Conservation (phyloP, 768 basidiomycete species). For the Pisolithus orientalis region DNA sequence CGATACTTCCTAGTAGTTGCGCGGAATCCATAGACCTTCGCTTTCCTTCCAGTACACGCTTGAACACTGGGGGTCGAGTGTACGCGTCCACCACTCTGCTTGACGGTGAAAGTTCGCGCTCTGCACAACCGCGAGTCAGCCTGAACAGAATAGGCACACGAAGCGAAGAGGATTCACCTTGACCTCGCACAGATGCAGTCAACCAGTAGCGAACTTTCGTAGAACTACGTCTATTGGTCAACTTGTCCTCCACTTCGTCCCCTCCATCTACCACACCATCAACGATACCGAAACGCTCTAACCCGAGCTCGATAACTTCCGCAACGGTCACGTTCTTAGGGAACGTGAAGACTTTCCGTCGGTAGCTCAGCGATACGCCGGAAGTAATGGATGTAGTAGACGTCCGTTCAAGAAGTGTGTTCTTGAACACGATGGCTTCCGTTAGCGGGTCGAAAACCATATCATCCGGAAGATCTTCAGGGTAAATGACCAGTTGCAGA, state of each 20-base stretch:
- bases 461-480: slow-evolving; percentile 88
- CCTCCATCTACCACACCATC: slow-evolving; percentile 99
- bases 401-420: slow-evolving; percentile 55
- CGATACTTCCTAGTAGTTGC: slow-evolving; percentile 57
- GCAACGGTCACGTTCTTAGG: slow-evolving; percentile 94
- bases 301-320: slow-evolving; percentile 87
- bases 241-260: slow-evolving; percentile 94
- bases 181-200: slow-evolving; percentile 47
- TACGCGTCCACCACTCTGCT: slow-evolving; percentile 84
- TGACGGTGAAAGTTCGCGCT: slow-evolving; percentile 72
- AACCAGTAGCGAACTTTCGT: slow-evolving; percentile 81
- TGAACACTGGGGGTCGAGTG: slow-evolving; percentile 64
- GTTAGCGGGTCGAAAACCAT: slow-evolving; percentile 92
- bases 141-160: not conserved
- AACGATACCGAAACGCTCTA: slow-evolving; percentile 90
- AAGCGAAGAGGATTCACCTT: slow-evolving; percentile 44
- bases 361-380: slow-evolving; percentile 50
- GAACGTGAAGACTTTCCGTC: slow-evolving; percentile 84
- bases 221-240: slow-evolving; percentile 71
- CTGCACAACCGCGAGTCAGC: slow-evolving; percentile 34
- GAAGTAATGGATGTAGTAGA: slow-evolving; percentile 39
- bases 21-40: slow-evolving; percentile 85
- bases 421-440: slow-evolving; percentile 89
- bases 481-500: slow-evolving; percentile 80
- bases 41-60: slow-evolving; percentile 55